Percentiles rank a stretch among this genome's conserved stretches.
phyloP scores from a whole-genome alignment of 805 yeast species.

The Candida hungchunana region DNA sequence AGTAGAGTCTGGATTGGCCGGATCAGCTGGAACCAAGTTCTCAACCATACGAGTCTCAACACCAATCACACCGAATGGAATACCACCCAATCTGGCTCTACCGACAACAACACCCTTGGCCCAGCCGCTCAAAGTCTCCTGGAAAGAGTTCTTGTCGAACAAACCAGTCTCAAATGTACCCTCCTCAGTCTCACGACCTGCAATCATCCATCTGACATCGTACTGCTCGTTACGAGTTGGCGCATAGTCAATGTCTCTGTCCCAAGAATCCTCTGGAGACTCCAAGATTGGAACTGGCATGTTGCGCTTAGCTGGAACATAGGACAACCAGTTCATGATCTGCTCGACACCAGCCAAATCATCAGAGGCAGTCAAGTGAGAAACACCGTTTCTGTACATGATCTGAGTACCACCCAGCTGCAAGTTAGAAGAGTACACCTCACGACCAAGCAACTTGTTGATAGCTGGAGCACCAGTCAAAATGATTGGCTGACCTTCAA shows the following conservation, averaged over 20 bases:
- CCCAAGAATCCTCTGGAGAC: slow-evolving; percentile 77
- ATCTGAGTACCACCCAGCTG: slow-evolving; percentile 99
- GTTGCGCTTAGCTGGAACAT: slow-evolving; percentile 85
- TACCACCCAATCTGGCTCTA: slow-evolving; percentile 98
- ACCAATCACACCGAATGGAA: slow-evolving; percentile 96
- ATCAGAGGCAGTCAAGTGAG: slow-evolving; percentile 95
- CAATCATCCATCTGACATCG: slow-evolving; percentile 94
- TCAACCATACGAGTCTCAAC: slow-evolving; percentile 92
- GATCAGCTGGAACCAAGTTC: slow-evolving; percentile 93
- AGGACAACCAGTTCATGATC: slow-evolving; percentile 94
- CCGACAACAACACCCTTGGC: slow-evolving; percentile 98
- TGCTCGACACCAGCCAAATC: slow-evolving; percentile 95
- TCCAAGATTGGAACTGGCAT: slow-evolving; percentile 88
- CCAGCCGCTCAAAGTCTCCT: slow-evolving; percentile 97
- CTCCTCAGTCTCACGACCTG: slow-evolving; percentile 66
- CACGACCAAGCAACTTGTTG: slow-evolving; percentile 93
- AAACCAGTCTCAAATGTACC: slow-evolving; percentile 81
- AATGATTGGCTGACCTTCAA: slow-evolving; percentile 97
- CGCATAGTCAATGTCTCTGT: slow-evolving; percentile 78
- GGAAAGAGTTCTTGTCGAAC: slow-evolving; percentile 91
- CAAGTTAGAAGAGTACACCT: slow-evolving; percentile 92
- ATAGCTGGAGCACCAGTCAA: slow-evolving; percentile 99
- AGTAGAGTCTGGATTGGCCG: slow-evolving; percentile 94
- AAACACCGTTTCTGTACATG: slow-evolving; percentile 97
- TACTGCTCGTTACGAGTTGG: slow-evolving; percentile 72